Evolutionary conservation across 2,329 filamentous ascomycete genomes (phyloP).

Genomic region (Diaporthe batatas): DNA sequence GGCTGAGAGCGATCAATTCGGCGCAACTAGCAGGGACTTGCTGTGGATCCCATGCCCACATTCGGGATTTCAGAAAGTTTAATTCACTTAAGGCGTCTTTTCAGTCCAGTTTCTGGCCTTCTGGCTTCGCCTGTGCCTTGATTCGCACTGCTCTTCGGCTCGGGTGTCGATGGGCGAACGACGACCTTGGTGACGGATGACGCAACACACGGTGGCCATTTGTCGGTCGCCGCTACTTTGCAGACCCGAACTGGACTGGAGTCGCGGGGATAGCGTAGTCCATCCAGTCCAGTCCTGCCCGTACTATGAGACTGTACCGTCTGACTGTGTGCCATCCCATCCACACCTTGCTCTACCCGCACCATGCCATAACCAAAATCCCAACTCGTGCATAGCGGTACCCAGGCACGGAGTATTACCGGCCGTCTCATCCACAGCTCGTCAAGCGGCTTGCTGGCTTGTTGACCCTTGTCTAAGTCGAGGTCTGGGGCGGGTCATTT

Average conservation of each 20-base stretch:
- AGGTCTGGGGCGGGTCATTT: constrained; percentile 14
- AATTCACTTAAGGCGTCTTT: constrained; percentile 29
- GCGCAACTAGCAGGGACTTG: constrained; percentile 15
- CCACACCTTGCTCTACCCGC: constrained; percentile 1
- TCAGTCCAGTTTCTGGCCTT: constrained; percentile 16
- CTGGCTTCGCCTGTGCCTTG: constrained; percentile 24
- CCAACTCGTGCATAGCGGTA: constrained; percentile 9
- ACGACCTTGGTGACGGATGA: constrained; percentile 23
- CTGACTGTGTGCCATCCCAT: not conserved
- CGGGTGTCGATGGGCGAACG: constrained; percentile 8
- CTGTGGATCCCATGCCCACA: constrained; percentile 22
- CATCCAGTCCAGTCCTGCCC: not conserved
- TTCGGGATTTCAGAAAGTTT: constrained; percentile 30
- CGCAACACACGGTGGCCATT: constrained; percentile 22
- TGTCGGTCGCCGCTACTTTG: constrained; percentile 9
- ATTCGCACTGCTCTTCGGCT: constrained; percentile 9
- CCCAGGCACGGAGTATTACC: constrained; percentile 19
- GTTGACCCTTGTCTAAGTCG: constrained; percentile 3
- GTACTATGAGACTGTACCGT: not conserved
- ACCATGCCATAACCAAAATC: constrained; percentile 9
- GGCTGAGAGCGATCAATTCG: constrained; percentile 24
- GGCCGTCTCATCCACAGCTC: constrained; percentile 2
- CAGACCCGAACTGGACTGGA: not conserved
- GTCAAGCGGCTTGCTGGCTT: constrained; percentile 18
- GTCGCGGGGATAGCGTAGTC: not conserved